Conservation (phyloP, 345 rosid genomes). For the Chamaenerion angustifolium region DNA sequence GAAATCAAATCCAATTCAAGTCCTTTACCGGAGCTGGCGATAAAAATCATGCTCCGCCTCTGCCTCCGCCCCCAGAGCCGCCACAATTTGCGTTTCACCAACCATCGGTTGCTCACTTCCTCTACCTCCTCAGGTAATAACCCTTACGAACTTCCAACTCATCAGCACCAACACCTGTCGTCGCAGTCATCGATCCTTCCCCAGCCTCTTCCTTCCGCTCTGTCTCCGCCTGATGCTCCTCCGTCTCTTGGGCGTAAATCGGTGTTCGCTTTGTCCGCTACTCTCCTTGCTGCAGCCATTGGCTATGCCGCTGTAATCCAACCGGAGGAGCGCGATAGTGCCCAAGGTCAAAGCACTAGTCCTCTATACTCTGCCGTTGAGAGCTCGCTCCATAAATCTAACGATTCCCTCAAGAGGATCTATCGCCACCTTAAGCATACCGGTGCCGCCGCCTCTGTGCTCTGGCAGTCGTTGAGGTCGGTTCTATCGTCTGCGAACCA, state of each 20-base stretch:
- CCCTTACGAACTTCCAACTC: conserved; percentile 15
- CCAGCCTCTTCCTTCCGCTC: conserved; percentile 11
- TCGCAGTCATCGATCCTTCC: conserved; percentile 16
- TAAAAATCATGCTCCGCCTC: conserved; percentile 32
- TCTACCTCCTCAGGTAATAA: conserved; percentile 22
- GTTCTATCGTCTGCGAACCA: conserved; percentile 89
- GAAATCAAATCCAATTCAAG: too few relatives aligned
- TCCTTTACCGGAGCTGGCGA: not conserved
- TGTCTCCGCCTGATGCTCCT: conserved; percentile 10
- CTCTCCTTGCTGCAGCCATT: conserved; percentile 33
- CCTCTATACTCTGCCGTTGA: conserved; percentile 34
- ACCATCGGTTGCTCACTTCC: conserved; percentile 20
- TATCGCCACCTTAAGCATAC: conserved; percentile 54
- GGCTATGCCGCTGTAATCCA: conserved; percentile 33
- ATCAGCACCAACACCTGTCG: conserved; percentile 13
- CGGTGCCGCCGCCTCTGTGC: conserved; percentile 63
- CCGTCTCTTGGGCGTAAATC: conserved; percentile 27
- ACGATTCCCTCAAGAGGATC: conserved; percentile 48
- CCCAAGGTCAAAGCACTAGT: conserved; percentile 11
- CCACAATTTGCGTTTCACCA: conserved; percentile 25
- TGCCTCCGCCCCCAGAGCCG: conserved; percentile 11
- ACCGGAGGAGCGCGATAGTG: conserved; percentile 4
- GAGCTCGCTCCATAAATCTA: conserved; percentile 31
- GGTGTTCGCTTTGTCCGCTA: conserved; percentile 40
- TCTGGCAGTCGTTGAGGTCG: conserved; percentile 86